Percentiles rank a stretch among this genome's conserved stretches.
Evolutionary conservation across 805 yeast species (phyloP).

Genomic region (Yarrowia sp.): DNA sequence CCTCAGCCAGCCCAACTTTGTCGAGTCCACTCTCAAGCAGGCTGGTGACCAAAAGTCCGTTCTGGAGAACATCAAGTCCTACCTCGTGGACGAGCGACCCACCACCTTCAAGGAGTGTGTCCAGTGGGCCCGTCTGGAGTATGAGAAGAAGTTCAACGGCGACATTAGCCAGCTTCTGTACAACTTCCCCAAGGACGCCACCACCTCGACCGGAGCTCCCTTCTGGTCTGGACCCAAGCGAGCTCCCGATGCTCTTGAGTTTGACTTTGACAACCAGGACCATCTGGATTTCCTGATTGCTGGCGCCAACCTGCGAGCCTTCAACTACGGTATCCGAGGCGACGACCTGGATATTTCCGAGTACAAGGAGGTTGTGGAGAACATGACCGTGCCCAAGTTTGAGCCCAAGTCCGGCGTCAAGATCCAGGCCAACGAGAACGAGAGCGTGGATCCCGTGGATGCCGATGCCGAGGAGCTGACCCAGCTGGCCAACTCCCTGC

Average conservation of each 20-base stretch:
- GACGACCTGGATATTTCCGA: slow-evolving; percentile 47
- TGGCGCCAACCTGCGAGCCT: slow-evolving; percentile 89
- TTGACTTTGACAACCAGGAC: slow-evolving; percentile 70
- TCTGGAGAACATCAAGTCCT: slow-evolving; percentile 67
- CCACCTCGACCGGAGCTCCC: slow-evolving; percentile 83
- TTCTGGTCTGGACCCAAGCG: slow-evolving; percentile 99
- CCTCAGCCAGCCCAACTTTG: slow-evolving; percentile 86
- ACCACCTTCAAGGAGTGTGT: slow-evolving; percentile 89
- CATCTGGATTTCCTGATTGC: slow-evolving; percentile 82
- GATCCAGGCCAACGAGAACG: slow-evolving; percentile 82
- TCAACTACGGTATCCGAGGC: slow-evolving; percentile 83
- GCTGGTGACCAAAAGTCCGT: slow-evolving; percentile 87
- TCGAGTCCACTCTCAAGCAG: slow-evolving; percentile 86
- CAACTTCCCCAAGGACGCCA: slow-evolving; percentile 94
- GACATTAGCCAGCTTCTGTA: slow-evolving; percentile 86
- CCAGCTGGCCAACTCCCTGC: slow-evolving; percentile 70
- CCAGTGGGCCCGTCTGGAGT: slow-evolving; percentile 89
- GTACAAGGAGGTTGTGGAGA: slow-evolving; percentile 54
- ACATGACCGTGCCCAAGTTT: slow-evolving; percentile 58
- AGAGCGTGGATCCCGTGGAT: slow-evolving; percentile 70
- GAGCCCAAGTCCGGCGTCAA: slow-evolving; percentile 68
- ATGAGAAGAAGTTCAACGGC: slow-evolving; percentile 77
- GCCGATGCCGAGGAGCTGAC: slow-evolving; percentile 63
- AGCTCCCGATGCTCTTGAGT: slow-evolving; percentile 82
- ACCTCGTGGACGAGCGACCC: slow-evolving; percentile 76